Conservation (phyloP, 352 stramenopile species). For the Phytophthora agathidicida region DNA sequence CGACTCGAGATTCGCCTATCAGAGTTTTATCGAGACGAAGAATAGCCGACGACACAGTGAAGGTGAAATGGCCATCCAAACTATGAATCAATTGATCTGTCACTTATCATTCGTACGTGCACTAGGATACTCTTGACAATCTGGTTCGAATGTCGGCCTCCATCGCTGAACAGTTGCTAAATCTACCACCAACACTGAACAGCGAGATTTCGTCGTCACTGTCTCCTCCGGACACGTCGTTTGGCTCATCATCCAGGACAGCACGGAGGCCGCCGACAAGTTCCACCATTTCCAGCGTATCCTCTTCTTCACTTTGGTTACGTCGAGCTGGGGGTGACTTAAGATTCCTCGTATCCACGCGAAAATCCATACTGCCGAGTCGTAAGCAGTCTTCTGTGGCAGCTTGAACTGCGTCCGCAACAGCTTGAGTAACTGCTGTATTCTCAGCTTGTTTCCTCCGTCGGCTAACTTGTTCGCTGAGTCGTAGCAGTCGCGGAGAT, state of each 20-base stretch:
- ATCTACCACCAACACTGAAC: constrained; percentile 2
- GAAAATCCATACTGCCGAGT: constrained; percentile 7
- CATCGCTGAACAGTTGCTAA: constrained; percentile 13
- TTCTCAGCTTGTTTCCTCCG: constrained; percentile 9
- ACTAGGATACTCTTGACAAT: neutral
- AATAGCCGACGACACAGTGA: neutral
- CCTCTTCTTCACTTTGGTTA: constrained; percentile 7
- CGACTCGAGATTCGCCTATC: constrained; percentile 58
- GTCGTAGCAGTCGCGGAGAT: constrained; percentile 46
- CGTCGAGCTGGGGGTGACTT: neutral
- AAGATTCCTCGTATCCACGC: constrained; percentile 7
- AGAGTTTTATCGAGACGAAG: constrained; percentile 55
- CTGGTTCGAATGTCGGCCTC: constrained; percentile 18
- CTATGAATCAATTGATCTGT: neutral
- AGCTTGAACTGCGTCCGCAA: constrained; percentile 24
- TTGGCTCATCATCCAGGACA: neutral
- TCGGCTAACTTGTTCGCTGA: constrained; percentile 46
- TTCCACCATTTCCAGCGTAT: constrained; percentile 5
- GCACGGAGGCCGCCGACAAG: constrained; percentile 1
- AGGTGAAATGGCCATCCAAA: neutral
- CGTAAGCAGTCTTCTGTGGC: constrained; percentile 25
- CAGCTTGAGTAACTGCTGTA: constrained; percentile 5
- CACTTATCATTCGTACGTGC: neutral
- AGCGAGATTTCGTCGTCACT: constrained; percentile 28
- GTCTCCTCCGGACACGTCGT: constrained; percentile 1